Conservation (phyloP, 2,329 filamentous ascomycete genomes). For the Emmonsia crescens region DNA sequence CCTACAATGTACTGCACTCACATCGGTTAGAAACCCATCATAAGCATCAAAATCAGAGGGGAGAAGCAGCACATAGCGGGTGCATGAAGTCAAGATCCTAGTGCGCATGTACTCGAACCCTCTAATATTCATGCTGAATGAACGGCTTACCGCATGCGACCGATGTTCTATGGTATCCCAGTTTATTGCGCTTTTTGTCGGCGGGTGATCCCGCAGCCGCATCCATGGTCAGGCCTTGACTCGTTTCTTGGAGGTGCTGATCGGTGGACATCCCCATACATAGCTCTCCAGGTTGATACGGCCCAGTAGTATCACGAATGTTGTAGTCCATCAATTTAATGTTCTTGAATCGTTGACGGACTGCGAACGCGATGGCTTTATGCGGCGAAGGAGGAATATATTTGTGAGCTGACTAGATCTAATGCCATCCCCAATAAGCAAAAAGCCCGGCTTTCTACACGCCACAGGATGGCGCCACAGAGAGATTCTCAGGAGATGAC, state of each 20-base stretch:
- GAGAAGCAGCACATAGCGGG: background rate
- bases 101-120: conserved; percentile 5
- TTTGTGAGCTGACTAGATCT: conserved; percentile 8
- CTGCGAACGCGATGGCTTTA: conserved; percentile 2
- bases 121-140: conserved; percentile 1
- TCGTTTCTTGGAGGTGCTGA: conserved; percentile 24
- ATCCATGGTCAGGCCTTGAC: conserved; percentile 28
- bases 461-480: conserved; percentile 10
- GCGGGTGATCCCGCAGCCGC: conserved; percentile 25
- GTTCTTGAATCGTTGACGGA: background rate
- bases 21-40: background rate
- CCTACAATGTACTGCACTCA: conserved; percentile 66
- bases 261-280: conserved; percentile 28
- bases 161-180: conserved; percentile 90
- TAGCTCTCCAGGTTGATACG: conserved; percentile 26
- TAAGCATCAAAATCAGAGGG: conserved; percentile 3
- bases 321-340: conserved; percentile 4
- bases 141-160: conserved; percentile 79
- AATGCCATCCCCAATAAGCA: conserved; percentile 13
- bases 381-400: conserved; percentile 8
- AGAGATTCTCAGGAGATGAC: conserved; percentile 5
- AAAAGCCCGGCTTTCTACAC: conserved; percentile 7
- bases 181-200: conserved; percentile 73
- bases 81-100: background rate
- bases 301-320: conserved; percentile 7